A percentile compares a stretch with the other conserved stretches of the same genome.
phyloP scores from a whole-genome alignment of 371 early-diverging fungal genomes.

The Rhizopus microsporus region DNA sequence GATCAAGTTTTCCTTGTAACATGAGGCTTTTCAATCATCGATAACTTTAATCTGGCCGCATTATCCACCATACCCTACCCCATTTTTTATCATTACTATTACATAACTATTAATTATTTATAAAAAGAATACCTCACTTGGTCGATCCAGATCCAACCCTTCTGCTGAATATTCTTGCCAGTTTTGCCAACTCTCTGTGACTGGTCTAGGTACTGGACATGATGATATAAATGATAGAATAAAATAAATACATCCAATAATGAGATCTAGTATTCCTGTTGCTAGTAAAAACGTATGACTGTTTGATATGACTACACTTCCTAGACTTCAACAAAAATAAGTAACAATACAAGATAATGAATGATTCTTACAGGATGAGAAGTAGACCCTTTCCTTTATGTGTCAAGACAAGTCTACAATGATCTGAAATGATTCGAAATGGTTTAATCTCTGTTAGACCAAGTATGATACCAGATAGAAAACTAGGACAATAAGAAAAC shows the following conservation, averaged over 20 bases:
- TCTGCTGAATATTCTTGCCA: constrained; percentile 46
- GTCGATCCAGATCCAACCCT: constrained; percentile 30
- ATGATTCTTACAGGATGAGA: constrained; percentile 30
- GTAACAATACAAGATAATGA: not conserved
- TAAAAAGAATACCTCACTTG: constrained; percentile 5
- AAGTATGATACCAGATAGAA: constrained; percentile 27
- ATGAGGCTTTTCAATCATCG: constrained; percentile 9
- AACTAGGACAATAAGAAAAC: constrained; percentile 12
- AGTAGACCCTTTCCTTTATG: constrained; percentile 36
- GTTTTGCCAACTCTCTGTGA: constrained; percentile 36
- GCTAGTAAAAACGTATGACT: constrained; percentile 15
- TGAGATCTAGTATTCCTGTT: constrained; percentile 24
- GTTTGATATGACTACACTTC: constrained; percentile 19
- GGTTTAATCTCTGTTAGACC: constrained; percentile 26
- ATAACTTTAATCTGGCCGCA: constrained; percentile 6
- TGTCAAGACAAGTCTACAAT: constrained; percentile 23
- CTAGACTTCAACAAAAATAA: constrained; percentile 24
- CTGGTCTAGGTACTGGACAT: constrained; percentile 24
- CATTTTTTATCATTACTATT: not conserved
- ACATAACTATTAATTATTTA: not conserved
- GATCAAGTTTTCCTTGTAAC: constrained; percentile 38
- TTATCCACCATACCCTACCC: not conserved
- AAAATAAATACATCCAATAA: constrained; percentile 28
- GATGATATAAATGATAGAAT: constrained; percentile 33
- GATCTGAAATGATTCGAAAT: constrained; percentile 15